A percentile compares a stretch with the other conserved stretches of the same genome.
phyloP scores from a whole-genome alignment of 805 yeast species.

The Diddensiella transvaalensis region DNA sequence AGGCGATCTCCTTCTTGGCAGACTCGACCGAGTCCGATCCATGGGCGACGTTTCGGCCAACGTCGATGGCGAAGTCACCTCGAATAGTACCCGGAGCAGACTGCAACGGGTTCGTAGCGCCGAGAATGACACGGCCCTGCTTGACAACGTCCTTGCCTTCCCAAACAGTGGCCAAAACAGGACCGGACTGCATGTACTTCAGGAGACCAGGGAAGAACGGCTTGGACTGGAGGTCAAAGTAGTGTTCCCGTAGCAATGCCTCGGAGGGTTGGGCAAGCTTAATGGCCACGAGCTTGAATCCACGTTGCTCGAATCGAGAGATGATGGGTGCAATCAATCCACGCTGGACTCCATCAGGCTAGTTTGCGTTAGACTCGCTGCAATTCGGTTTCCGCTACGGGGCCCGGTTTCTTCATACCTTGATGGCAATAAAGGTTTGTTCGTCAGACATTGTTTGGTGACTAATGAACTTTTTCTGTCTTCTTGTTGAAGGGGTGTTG shows the following conservation, averaged over 20 bases:
- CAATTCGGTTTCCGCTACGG: neutral
- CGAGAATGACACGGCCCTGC: conserved; percentile 95
- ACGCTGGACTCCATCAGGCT: conserved; percentile 99
- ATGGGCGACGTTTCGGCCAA: conserved; percentile 99
- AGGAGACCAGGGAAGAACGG: conserved; percentile 98
- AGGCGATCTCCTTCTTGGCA: conserved; percentile 90
- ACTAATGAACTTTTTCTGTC: neutral
- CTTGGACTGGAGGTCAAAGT: conserved; percentile 90
- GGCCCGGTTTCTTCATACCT: conserved; percentile 32
- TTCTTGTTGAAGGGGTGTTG: neutral
- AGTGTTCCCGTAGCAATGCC: conserved; percentile 84
- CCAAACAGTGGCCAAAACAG: conserved; percentile 99
- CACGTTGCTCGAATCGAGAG: conserved; percentile 93
- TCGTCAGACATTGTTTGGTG: conserved; percentile 26
- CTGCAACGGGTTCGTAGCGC: conserved; percentile 97
- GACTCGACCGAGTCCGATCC: conserved; percentile 99
- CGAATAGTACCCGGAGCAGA: conserved; percentile 99
- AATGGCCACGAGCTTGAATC: conserved; percentile 94
- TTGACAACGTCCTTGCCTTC: conserved; percentile 99
- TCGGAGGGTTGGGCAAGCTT: conserved; percentile 88
- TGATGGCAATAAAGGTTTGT: conserved; percentile 39
- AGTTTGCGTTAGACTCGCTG: too few species aligned
- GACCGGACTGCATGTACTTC: conserved; percentile 97
- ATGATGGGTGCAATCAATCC: conserved; percentile 88
- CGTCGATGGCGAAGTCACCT: conserved; percentile 97